A percentile compares a stretch with the other conserved stretches of the same genome.
Conservation (phyloP, 768 basidiomycete species). For the Boletales sp. region DNA sequence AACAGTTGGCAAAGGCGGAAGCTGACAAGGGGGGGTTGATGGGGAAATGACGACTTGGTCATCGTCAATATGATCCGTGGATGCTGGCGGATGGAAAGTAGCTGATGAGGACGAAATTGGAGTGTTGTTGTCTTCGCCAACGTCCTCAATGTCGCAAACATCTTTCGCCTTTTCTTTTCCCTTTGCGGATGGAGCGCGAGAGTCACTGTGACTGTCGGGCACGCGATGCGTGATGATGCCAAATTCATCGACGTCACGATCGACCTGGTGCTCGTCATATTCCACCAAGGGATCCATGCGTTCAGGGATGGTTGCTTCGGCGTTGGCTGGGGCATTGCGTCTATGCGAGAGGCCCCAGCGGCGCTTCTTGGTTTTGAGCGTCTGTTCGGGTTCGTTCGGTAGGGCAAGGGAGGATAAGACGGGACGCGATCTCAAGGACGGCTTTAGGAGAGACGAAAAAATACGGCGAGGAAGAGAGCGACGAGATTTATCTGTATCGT, state of each 20-base stretch:
- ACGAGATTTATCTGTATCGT: background rate
- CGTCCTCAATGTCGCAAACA: constrained; percentile 4
- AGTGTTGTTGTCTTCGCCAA: background rate
- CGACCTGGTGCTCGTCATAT: constrained; percentile 26
- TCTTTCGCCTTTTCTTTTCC: constrained; percentile 37
- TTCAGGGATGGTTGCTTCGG: constrained; percentile 14
- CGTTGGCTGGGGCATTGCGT: constrained; percentile 10
- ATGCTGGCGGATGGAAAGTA: background rate
- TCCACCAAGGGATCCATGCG: constrained; percentile 14
- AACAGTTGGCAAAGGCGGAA: constrained; percentile 7
- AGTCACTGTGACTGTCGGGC: constrained; percentile 27
- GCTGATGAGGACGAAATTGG: constrained; percentile 20
- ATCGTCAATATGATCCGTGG: constrained; percentile 5
- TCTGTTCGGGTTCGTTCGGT: constrained; percentile 22
- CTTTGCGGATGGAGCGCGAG: constrained; percentile 24
- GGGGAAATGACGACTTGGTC: constrained; percentile 24
- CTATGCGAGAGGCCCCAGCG: constrained; percentile 24
- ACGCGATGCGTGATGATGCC: constrained; percentile 25
- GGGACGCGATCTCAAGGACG: constrained; percentile 16
- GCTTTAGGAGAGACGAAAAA: constrained; percentile 28
- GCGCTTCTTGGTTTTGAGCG: constrained; percentile 27
- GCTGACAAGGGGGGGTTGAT: constrained; percentile 8
- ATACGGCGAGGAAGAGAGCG: constrained; percentile 34
- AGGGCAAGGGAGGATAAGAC: constrained; percentile 14
- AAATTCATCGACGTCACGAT: constrained; percentile 28